These are phyloP conservation scores for Botryotinia globosa DNA, from an alignment of 2,329 filamentous ascomycete genomes.

Conservation along the genomic window DNA sequence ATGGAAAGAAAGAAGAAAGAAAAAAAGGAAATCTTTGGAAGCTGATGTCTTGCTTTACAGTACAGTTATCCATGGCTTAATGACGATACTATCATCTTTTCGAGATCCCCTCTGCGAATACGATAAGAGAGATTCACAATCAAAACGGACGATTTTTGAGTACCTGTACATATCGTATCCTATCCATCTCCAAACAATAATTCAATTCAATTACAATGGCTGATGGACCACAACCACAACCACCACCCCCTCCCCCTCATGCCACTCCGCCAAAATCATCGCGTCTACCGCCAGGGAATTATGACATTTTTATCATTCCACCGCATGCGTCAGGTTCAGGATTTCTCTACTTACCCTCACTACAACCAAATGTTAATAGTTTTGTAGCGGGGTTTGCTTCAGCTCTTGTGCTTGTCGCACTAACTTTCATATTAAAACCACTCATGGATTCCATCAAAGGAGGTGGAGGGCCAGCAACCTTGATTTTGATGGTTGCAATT, in stretches of 20 bases:
- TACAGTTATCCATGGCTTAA: not conserved
- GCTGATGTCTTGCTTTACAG: slow-evolving; percentile 13
- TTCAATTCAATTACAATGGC: slow-evolving; percentile 17
- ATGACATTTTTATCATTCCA: slow-evolving; percentile 96
- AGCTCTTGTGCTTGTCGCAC: slow-evolving; percentile 67
- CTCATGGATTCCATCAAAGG: slow-evolving; percentile 67
- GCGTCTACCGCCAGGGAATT: slow-evolving; percentile 81
- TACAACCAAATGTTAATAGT: slow-evolving; percentile 82
- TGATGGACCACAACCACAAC: slow-evolving; percentile 55
- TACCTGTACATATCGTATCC: slow-evolving; percentile 11
- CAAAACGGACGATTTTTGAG: not conserved
- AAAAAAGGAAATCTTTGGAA: not conserved
- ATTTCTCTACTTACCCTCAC: slow-evolving; percentile 89
- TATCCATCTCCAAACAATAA: not conserved
- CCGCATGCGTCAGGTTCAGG: slow-evolving; percentile 85
- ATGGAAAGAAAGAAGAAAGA: too few species aligned
- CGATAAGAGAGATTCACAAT: not conserved
- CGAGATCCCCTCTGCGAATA: slow-evolving; percentile 7
- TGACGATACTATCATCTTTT: not conserved
- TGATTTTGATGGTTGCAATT: slow-evolving; percentile 68
- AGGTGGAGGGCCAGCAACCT: slow-evolving; percentile 69
- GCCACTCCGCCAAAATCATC: slow-evolving; percentile 70
- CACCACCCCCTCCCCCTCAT: slow-evolving; percentile 80
- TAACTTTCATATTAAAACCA: slow-evolving; percentile 73
- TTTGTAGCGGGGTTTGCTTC: slow-evolving; percentile 84